Conservation (phyloP, 768 basidiomycete species). For the Panellus pusillus region DNA sequence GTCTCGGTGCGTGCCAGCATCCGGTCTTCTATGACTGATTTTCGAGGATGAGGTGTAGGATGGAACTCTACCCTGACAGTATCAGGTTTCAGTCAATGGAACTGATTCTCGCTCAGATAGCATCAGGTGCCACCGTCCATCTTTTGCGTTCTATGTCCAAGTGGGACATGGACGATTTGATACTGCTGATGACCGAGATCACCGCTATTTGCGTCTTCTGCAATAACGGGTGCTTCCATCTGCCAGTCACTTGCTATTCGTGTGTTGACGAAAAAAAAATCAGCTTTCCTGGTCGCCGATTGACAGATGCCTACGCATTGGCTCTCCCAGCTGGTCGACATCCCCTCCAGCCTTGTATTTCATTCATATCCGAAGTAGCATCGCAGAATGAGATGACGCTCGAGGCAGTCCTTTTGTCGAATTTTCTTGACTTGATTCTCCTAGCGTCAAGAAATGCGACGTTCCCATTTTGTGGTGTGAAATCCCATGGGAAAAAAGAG, state of each 20-base stretch:
- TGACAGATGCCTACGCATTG: slow-evolving; percentile 1
- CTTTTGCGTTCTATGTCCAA: slow-evolving; percentile 9
- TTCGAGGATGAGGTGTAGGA: slow-evolving; percentile 1
- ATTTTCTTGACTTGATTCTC: slow-evolving; percentile 12
- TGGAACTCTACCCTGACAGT: slow-evolving; percentile 22
- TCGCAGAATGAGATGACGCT: slow-evolving; percentile 1
- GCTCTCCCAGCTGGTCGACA: background rate
- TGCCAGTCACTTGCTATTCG: background rate
- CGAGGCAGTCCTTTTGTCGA: slow-evolving; percentile 9
- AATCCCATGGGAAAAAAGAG: background rate
- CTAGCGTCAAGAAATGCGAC: background rate
- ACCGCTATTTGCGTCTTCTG: slow-evolving; percentile 6
- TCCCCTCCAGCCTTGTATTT: background rate
- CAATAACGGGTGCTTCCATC: slow-evolving; percentile 1
- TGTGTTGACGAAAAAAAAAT: background rate
- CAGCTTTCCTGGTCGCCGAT: slow-evolving; percentile 6
- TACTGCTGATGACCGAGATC: slow-evolving; percentile 3
- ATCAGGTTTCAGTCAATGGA: slow-evolving; percentile 21
- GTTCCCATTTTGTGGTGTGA: background rate
- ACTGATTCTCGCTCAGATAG: slow-evolving; percentile 23
- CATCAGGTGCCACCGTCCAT: slow-evolving; percentile 6
- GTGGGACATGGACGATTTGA: slow-evolving; percentile 15
- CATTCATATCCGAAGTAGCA: slow-evolving; percentile 10
- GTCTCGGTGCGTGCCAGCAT: slow-evolving; percentile 20
- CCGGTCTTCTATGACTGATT: background rate